A percentile compares a stretch with the other conserved stretches of the same genome.
Evolutionary conservation across 805 yeast genomes (phyloP).

Genomic region (Zygosaccharomyces bisporus): DNA sequence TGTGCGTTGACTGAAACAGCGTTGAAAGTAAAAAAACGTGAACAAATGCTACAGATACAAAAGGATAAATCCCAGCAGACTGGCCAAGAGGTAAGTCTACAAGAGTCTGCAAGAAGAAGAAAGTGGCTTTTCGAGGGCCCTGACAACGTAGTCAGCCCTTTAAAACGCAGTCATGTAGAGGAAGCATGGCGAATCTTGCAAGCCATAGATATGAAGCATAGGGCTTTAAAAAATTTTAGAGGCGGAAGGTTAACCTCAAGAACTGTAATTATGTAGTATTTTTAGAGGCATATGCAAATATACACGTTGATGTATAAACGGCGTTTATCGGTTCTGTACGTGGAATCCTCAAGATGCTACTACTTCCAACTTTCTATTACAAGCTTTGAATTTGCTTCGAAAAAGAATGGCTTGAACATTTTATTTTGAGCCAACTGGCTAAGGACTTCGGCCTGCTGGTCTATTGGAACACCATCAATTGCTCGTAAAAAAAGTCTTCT

Average conservation of each 20-base stretch:
- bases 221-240: slow-evolving; percentile 64
- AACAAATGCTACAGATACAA: slow-evolving; percentile 46
- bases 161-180: slow-evolving; percentile 73
- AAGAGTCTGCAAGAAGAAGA: slow-evolving; percentile 43
- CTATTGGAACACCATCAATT: slow-evolving; percentile 15
- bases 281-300: background rate
- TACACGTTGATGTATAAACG: no score
- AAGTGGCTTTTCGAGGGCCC: slow-evolving; percentile 81
- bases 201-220: slow-evolving; percentile 49
- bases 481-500: slow-evolving; percentile 14
- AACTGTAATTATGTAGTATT: slow-evolving; percentile 36
- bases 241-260: slow-evolving; percentile 42
- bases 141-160: slow-evolving; percentile 74
- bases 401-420: slow-evolving; percentile 25
- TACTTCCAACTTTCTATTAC: slow-evolving; percentile 24
- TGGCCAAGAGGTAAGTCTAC: slow-evolving; percentile 36
- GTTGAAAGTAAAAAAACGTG: slow-evolving; percentile 67
- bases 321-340: no score
- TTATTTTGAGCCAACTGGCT: slow-evolving; percentile 20
- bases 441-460: slow-evolving; percentile 21
- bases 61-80: slow-evolving; percentile 37
- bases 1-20: slow-evolving; percentile 94
- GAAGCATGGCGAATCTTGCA: slow-evolving; percentile 89
- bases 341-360: no score
- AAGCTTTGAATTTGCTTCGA: slow-evolving; percentile 24